Conservation (phyloP, 306 rosid genomes). For the Pyrus communis region DNA sequence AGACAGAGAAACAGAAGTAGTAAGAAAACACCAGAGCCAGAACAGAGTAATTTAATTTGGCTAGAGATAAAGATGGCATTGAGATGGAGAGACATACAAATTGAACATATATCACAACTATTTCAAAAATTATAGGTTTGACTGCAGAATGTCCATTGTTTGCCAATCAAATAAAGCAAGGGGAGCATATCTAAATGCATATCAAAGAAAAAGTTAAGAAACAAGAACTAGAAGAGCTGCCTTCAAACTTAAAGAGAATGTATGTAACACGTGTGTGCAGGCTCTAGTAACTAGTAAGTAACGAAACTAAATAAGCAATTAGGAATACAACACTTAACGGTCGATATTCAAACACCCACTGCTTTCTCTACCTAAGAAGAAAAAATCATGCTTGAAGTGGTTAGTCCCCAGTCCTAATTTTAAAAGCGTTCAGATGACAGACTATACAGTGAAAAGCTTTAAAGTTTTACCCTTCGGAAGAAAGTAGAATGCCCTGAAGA, state of each 20-base stretch:
- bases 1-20: conserved; percentile 12
- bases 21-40: conserved; percentile 1
- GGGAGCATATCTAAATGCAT: not conserved
- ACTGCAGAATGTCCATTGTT: not conserved
- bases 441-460: not conserved
- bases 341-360: not conserved
- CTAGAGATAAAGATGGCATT: not conserved
- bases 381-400: not conserved
- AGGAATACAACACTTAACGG: not conserved
- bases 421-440: not conserved
- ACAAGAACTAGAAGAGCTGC: not conserved
- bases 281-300: not conserved
- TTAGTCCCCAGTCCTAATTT: not conserved
- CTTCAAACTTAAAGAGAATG: not conserved
- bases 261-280: not conserved
- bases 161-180: not conserved
- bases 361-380: not conserved
- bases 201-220: not conserved
- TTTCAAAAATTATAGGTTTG: not conserved
- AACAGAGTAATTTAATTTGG: not conserved
- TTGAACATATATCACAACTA: not conserved
- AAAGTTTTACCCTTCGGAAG: conserved; percentile 86
- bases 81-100: not conserved
- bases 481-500: conserved; percentile 88
- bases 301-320: not conserved